Conservation (phyloP, 345 rosid genomes). For the Acer negundo region DNA sequence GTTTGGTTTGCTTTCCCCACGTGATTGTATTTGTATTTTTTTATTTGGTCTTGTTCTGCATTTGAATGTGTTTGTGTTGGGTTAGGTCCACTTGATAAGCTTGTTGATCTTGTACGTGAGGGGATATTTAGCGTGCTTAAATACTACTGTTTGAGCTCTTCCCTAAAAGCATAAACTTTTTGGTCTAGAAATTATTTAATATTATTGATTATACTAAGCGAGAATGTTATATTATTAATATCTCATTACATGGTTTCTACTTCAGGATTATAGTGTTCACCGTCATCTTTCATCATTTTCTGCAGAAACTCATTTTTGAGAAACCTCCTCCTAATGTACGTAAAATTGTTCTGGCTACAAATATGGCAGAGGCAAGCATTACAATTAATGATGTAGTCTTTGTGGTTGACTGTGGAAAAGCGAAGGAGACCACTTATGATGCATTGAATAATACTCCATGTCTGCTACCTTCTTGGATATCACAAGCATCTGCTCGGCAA, state of each 20-base stretch:
- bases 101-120: too few relatives aligned
- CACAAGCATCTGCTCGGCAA: constrained; percentile 93
- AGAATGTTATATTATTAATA: neutral
- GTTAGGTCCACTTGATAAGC: too few relatives aligned
- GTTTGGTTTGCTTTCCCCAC: too few relatives aligned
- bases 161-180: neutral
- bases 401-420: constrained; percentile 98
- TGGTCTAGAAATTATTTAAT: neutral
- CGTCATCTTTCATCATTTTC: constrained; percentile 21
- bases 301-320: constrained; percentile 90
- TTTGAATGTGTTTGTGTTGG: too few relatives aligned
- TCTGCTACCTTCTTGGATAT: constrained; percentile 95
- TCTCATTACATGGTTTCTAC: neutral
- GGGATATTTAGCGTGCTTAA: too few relatives aligned
- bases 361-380: constrained; percentile 99
- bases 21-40: too few relatives aligned
- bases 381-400: constrained; percentile 93
- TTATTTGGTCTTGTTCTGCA: too few relatives aligned
- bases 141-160: too few relatives aligned
- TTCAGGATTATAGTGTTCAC: constrained; percentile 4
- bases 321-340: constrained; percentile 77
- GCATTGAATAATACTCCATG: constrained; percentile 99
- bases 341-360: constrained; percentile 91
- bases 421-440: constrained; percentile 99
- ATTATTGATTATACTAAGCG: neutral